These are phyloP conservation scores for Notholithocarpus densiflorus DNA, from an alignment of 306 rosid species.

Conservation along the genomic window DNA sequence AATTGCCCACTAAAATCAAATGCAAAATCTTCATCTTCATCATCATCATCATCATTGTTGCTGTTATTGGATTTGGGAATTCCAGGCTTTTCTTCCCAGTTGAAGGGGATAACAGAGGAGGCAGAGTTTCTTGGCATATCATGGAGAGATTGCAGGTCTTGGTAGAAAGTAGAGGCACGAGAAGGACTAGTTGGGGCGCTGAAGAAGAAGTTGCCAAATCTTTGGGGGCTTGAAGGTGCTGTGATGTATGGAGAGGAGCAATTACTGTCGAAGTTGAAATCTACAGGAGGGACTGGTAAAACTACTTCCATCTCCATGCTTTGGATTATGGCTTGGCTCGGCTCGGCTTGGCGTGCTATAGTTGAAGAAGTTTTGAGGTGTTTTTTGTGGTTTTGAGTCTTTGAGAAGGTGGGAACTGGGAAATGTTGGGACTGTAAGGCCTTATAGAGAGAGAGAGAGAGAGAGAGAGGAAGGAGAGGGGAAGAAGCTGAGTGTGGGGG, in stretches of 20 bases:
- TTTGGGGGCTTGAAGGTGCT: conserved; percentile 88
- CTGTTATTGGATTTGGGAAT: conserved; percentile 33
- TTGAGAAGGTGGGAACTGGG: conserved; percentile 17
- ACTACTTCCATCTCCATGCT: conserved; percentile 35
- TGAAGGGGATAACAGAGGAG: conserved; percentile 44
- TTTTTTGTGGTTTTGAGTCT: conserved; percentile 2
- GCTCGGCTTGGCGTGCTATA: background rate
- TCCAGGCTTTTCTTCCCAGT: conserved; percentile 65
- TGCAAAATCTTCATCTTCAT: conserved; percentile 36
- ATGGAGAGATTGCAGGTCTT: conserved; percentile 9
- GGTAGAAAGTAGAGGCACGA: conserved; percentile 39
- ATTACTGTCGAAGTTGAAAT: conserved; percentile 75
- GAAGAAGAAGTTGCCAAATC: conserved; percentile 58
- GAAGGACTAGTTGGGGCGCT: conserved; percentile 90
- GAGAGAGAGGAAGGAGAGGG: conserved; percentile 11
- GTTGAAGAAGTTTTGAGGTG: background rate
- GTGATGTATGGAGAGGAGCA: conserved; percentile 84
- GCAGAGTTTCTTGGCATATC: conserved; percentile 10
- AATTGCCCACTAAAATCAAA: conserved; percentile 57
- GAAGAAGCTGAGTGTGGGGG: background rate
- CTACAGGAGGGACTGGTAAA: conserved; percentile 26
- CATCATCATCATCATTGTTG: background rate
- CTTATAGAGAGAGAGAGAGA: conserved; percentile 18
- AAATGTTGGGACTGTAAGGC: conserved; percentile 23
- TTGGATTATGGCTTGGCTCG: background rate